These are phyloP conservation scores for Xylaria telfairii DNA, from an alignment of 495 filamentous ascomycete species.

Conservation along the genomic window DNA sequence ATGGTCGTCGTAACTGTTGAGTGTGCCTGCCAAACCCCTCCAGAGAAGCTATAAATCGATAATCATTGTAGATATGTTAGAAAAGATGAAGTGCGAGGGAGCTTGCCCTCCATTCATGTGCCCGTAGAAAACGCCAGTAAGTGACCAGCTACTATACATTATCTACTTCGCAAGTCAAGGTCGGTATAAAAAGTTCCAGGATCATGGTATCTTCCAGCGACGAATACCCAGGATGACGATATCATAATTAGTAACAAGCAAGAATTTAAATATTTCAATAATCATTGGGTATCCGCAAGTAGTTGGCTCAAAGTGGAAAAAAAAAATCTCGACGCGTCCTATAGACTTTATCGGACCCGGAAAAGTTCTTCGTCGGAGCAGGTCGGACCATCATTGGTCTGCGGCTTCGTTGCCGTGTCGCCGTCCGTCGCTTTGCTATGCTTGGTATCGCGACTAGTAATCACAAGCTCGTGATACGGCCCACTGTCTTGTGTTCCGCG, in stretches of 20 bases:
- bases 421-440: neutral
- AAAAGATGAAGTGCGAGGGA: neutral
- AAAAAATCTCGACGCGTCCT: neutral
- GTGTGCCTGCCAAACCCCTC: neutral
- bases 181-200: neutral
- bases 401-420: neutral
- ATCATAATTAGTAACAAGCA: constrained; percentile 4
- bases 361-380: constrained; percentile 27
- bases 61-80: neutral
- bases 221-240: neutral
- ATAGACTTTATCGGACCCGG: neutral
- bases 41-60: too few relatives aligned
- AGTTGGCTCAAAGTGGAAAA: neutral
- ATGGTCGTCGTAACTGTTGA: neutral
- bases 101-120: neutral
- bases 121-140: neutral
- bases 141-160: neutral
- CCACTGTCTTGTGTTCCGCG: constrained; percentile 26
- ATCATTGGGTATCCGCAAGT: constrained; percentile 19
- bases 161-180: neutral
- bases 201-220: neutral
- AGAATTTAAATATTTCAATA: constrained; percentile 5
- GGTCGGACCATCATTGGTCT: neutral
- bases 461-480: constrained; percentile 29
- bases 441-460: constrained; percentile 4